Base-by-base conservation (phyloP, 2,329 filamentous ascomycete genomes). In the Colletotrichum aenigma region DNA sequence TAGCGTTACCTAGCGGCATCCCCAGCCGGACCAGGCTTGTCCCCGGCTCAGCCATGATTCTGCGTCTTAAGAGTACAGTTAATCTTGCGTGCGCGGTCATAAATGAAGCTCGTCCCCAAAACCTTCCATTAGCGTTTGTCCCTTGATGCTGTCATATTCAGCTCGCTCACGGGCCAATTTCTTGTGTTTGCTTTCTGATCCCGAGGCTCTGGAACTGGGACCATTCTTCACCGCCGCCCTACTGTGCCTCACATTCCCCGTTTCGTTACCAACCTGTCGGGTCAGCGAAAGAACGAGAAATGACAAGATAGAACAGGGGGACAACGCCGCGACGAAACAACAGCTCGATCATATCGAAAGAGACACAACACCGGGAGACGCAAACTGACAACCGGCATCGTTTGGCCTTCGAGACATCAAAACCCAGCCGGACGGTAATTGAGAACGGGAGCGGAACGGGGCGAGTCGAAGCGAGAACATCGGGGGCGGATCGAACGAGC, bases 191-290 rank as follows among this genome's bases (percentile, higher is more conserved):
- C 58, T 34, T 55, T n/a, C 36, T 32, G 24, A 32, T 21, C 32
- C 73, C 70, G 73, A 75, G 64, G 28, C 43, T 64, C 32, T 62
- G 70, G 73, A 4, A 32, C 56, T 38, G 70, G 58, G 32, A 43
- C 26, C 26, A 36, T 55, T 65, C 30, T 55, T 65, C 36, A 32
- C 24, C 43, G 56, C 71, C 8, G 56, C 18, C 5, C 66, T 9
- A 43, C 34, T 56, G 61, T 75, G 72, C 68, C 68, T 71, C 61
- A 58, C 56, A 52, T 66, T 24, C 30, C 26, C 61, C 38, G 34
- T 48, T 48, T 28, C 61, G 55, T 32, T 73, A 73, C 70, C 73
- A 65, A 60, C 32, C 64, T 38, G 64, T 30, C 73, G 73, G 73
- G 64, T 65, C 73, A 32, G 32, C 73, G 21, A 65, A 48, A 48